Conservation (phyloP, 1,284 basidiomycete species). For the Irpex sp. region DNA sequence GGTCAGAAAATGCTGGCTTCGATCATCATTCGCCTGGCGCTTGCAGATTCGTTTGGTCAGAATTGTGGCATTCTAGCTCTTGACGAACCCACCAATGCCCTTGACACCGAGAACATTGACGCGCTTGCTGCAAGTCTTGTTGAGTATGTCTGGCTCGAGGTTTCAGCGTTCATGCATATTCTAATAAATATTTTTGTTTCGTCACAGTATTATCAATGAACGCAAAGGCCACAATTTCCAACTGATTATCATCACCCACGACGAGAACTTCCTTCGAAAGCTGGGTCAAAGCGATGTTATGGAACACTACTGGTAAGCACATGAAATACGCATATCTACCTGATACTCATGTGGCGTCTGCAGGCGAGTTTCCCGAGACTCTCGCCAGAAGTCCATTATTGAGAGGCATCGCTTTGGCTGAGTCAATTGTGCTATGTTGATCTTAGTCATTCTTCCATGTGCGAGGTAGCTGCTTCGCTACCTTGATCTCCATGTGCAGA, state of each 20-base stretch:
- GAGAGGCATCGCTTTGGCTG: constrained; percentile 63
- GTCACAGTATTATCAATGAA: constrained; percentile 85
- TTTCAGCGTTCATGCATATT: background rate
- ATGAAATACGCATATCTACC: background rate
- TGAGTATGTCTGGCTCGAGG: constrained; percentile 59
- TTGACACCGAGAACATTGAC: constrained; percentile 96
- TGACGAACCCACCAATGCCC: constrained; percentile 97
- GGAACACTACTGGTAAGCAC: constrained; percentile 84
- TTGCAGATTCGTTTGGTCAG: constrained; percentile 96
- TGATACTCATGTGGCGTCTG: constrained; percentile 5
- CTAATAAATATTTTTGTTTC: background rate
- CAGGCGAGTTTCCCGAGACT: constrained; percentile 57
- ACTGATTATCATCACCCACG: constrained; percentile 95
- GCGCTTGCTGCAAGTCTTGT: constrained; percentile 89
- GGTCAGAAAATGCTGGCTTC: constrained; percentile 99
- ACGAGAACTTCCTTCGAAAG: constrained; percentile 84
- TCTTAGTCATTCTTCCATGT: constrained; percentile 1
- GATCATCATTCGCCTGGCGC: constrained; percentile 97
- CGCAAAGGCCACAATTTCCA: constrained; percentile 93
- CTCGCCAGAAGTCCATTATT: constrained; percentile 71
- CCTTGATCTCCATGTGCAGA: background rate
- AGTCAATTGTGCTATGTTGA: constrained; percentile 1
- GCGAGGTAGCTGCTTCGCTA: background rate
- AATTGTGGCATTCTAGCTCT: constrained; percentile 97
- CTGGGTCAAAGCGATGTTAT: constrained; percentile 85